These are phyloP conservation scores for Globisporangium carolinianum DNA, from an alignment of 352 stramenopile genomes.

Conservation along the genomic window DNA sequence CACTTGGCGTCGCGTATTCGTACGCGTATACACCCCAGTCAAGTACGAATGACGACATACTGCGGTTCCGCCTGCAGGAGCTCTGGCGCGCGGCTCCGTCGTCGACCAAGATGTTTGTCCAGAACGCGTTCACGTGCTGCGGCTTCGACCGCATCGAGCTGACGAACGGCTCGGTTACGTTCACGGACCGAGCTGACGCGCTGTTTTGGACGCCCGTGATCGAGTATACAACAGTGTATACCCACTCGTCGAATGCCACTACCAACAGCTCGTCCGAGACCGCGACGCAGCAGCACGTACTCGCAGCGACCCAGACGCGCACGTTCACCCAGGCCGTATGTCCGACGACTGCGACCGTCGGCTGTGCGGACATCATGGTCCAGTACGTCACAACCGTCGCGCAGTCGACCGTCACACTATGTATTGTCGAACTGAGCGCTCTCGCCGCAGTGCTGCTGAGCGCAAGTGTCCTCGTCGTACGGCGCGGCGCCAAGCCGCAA, in stretches of 20 bases:
- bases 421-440: slow-evolving; percentile 11
- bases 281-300: neutral
- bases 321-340: slow-evolving; percentile 11
- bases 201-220: slow-evolving; percentile 24
- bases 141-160: slow-evolving; percentile 25
- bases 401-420: slow-evolving; percentile 2
- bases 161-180: slow-evolving; percentile 24
- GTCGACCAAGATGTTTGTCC: slow-evolving; percentile 33
- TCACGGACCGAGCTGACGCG: slow-evolving; percentile 24
- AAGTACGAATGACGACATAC: neutral
- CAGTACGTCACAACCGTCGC: slow-evolving; percentile 22
- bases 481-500: slow-evolving; percentile 16
- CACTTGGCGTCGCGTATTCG: slow-evolving; percentile 35
- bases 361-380: slow-evolving; percentile 28
- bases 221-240: slow-evolving; percentile 10
- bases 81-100: slow-evolving; percentile 25
- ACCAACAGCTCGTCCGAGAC: too few species aligned
- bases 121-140: slow-evolving; percentile 44
- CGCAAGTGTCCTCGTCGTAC: slow-evolving; percentile 19
- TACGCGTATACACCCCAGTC: slow-evolving; percentile 2
- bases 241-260: too few species aligned
- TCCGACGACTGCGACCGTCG: slow-evolving; percentile 10
- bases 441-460: slow-evolving; percentile 17
- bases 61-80: slow-evolving; percentile 9
- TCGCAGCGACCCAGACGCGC: slow-evolving; percentile 5